Evolutionary conservation across 1,284 basidiomycete genomes (phyloP), one percentile per base, ranked within the genome.

Genomic region (Malassezia equina): DNA sequence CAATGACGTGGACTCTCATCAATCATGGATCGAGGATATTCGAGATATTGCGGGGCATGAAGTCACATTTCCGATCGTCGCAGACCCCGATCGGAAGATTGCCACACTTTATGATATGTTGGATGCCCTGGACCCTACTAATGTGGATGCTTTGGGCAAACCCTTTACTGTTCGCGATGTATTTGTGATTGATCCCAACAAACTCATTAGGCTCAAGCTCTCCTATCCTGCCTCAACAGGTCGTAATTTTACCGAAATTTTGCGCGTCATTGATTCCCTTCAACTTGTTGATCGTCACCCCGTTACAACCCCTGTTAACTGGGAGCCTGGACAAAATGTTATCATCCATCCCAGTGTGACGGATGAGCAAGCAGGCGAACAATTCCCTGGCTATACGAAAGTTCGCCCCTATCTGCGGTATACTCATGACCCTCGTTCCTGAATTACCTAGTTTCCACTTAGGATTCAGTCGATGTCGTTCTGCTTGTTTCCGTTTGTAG

Each of bases 41-140:
- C 85, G 91, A 73, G 83, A 86, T 52, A 85, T 84, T 48, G 67
- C 70, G 66, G 85, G 85, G 25, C 88, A 86, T 23, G 75, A 82
- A 51, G 84, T 96, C 62, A 77, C 84, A 62, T 96, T 89, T 82
- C 94, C 93, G 59, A 96, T 96, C 76, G 94, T 99, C 63, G 91
- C 88, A 52, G 93, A 98, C 75, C 80, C 82, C 47, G 85, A 90
- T 73, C 83, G 94, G 74, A 85, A 84, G 76, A 59, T 67, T 7
- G 60, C 63, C 13, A 64, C 67, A 52, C 59, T 59, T 33, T 91
- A 90, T 74, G 89, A 90, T 76, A 98, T 98, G 94, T 81, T 98
- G 59, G 93, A 98, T 76, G 81, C 86, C 65, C 86, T 93, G 75
- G 90, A 94, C 76, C 82, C 86, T 47, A 93, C 90, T 58, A 99